phyloP scores from a whole-genome alignment of 768 basidiomycete species.

The Dacryopinax spathularia region DNA sequence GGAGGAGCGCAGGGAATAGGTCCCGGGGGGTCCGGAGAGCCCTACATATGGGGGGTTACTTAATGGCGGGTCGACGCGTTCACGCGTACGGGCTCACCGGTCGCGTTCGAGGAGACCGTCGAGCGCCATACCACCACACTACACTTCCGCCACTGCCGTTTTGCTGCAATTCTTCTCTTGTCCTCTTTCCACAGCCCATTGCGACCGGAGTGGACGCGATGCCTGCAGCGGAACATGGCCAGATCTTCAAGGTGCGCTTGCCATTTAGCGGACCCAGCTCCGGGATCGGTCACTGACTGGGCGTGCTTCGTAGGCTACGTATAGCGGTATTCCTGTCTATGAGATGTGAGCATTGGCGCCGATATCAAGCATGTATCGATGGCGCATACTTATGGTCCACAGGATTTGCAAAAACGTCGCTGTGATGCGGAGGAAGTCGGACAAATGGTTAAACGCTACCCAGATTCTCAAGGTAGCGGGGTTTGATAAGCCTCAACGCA shows the following conservation, averaged over 20 bases:
- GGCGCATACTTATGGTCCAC: constrained; percentile 18
- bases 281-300: too few species aligned
- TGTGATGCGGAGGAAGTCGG: constrained; percentile 90
- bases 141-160: not conserved
- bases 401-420: constrained; percentile 95
- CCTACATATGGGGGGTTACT: too few species aligned
- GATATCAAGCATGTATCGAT: constrained; percentile 16
- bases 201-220: not conserved
- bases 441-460: constrained; percentile 98
- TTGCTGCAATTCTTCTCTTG: not conserved
- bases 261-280: not conserved
- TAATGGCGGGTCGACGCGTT: not conserved
- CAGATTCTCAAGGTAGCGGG: constrained; percentile 98
- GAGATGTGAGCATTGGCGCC: constrained; percentile 50
- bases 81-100: not conserved
- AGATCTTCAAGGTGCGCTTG: not conserved
- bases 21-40: too few species aligned
- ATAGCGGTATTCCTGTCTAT: constrained; percentile 84
- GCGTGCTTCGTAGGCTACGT: constrained; percentile 52
- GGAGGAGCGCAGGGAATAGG: too few species aligned
- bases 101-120: not conserved
- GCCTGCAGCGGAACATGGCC: not conserved
- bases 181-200: not conserved
- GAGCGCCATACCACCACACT: too few species aligned
- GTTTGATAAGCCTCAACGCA: constrained; percentile 97